Conservation (phyloP, 2,329 filamentous ascomycete species). For the Simplicillium aogashimaense region DNA sequence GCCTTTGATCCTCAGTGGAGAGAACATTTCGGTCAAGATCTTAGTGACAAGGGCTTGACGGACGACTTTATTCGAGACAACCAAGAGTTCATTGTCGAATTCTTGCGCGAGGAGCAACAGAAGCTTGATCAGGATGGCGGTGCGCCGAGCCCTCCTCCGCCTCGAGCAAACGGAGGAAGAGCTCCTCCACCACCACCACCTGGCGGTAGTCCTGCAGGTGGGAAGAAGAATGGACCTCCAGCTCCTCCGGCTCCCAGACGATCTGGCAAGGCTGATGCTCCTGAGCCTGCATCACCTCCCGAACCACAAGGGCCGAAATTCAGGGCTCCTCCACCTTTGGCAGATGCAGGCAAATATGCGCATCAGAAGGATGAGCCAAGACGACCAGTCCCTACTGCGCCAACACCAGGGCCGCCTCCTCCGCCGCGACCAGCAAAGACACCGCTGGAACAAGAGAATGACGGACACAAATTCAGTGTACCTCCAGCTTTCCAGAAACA, state of each 20-base stretch:
- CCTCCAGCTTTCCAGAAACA: constrained; percentile 69
- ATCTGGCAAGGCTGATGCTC: constrained; percentile 39
- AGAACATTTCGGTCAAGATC: constrained; percentile 54
- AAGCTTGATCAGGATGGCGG: constrained; percentile 15
- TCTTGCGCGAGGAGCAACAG: constrained; percentile 47
- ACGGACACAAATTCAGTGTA: constrained; percentile 56
- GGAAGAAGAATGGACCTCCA: constrained; percentile 33
- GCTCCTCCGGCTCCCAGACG: constrained; percentile 52
- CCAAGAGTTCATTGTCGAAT: constrained; percentile 59
- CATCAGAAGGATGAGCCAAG: constrained; percentile 30
- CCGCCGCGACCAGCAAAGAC: constrained; percentile 52
- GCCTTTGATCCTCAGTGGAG: constrained; percentile 57
- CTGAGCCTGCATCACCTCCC: constrained; percentile 37
- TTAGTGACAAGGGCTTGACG: constrained; percentile 51
- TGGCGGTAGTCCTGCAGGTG: constrained; percentile 11
- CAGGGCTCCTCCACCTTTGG: constrained; percentile 75
- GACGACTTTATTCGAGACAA: constrained; percentile 60
- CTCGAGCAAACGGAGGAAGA: constrained; percentile 19
- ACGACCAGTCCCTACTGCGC: constrained; percentile 13
- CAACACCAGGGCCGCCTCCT: constrained; percentile 22
- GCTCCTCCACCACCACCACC: constrained; percentile 25
- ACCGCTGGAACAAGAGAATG: constrained; percentile 51
- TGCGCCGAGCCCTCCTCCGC: constrained; percentile 16
- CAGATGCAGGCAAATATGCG: constrained; percentile 83
- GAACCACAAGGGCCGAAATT: constrained; percentile 49